Evolutionary conservation across 257 asterid genomes (phyloP), one percentile per base, ranked within the genome.

Genomic region (Verbena officinalis): DNA sequence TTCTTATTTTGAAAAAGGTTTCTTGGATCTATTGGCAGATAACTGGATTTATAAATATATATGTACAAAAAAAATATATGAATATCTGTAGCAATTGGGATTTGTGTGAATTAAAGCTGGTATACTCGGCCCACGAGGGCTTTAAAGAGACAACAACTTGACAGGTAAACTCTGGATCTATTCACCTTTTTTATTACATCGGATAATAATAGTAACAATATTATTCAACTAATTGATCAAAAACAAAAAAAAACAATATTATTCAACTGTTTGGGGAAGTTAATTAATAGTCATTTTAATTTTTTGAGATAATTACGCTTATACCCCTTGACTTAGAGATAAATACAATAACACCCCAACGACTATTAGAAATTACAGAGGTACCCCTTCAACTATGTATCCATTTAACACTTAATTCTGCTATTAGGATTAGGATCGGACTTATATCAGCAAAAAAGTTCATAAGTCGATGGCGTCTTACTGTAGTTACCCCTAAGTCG

Each of bases 221-320:
- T 2, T 30, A 30, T 30, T n/a, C n/a, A n/a, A 30, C 3, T 30
- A 30, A 30, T 3, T 30, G 36, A 30, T 30, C n/a, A n/a, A n/a
- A n/a, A 30, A 30, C 7, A 30, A 30, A 30, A 30, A 30, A 30
- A 30, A 30, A 30, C 7, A 30, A 30, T 7, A 30, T 30, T 30
- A 30, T 2, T 30, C 36, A 59, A 59, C 65, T 59, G 54, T 61
- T 61, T 45, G 54, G 55, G 55, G 54, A 16, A 23, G 44, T 44
- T 61, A 20, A 42, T 7, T 7, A 38, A 4, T 38, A 38, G 44
- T 38, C 12, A 2, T 6, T 38, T 10, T 2, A 6, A 10, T 38
- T 5, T n/a, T n/a, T n/a, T n/a, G n/a, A n/a, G 10, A 6, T 6
- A 6, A 10, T 59, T 59, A 5, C 5, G 55, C 20, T 9, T 17